A percentile compares a stretch with the other conserved stretches of the same genome.
Conservation (phyloP, 805 yeast species). For the Priceomyces carsonii region DNA sequence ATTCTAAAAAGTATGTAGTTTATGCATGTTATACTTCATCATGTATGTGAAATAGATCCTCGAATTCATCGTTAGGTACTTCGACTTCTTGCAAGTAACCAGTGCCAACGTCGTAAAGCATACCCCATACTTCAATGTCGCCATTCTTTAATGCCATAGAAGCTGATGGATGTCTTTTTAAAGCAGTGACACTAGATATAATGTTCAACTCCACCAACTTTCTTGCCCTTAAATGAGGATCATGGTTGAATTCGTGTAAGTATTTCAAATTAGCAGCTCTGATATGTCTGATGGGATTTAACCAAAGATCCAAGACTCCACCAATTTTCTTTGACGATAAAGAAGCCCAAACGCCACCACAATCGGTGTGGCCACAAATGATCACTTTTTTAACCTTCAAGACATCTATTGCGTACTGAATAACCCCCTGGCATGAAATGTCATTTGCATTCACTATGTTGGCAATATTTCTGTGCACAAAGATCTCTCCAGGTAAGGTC, state of each 20-base stretch:
- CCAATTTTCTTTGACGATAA: constrained; percentile 64
- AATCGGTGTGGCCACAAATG: constrained; percentile 92
- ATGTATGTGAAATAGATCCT: constrained; percentile 42
- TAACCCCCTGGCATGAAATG: constrained; percentile 69
- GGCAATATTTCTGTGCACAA: constrained; percentile 86
- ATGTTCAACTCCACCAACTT: constrained; percentile 77
- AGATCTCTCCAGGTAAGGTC: constrained; percentile 88
- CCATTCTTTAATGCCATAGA: constrained; percentile 61
- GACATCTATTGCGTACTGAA: constrained; percentile 86
- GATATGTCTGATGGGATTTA: constrained; percentile 65
- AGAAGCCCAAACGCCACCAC: constrained; percentile 90
- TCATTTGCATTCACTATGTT: constrained; percentile 74
- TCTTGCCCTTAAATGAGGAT: constrained; percentile 55
- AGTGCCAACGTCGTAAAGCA: constrained; percentile 79
- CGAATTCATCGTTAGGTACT: constrained; percentile 43
- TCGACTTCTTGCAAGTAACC: constrained; percentile 56
- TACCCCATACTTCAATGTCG: constrained; percentile 75
- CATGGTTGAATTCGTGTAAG: constrained; percentile 47
- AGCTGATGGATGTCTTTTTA: constrained; percentile 67
- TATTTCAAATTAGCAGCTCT: constrained; percentile 57
- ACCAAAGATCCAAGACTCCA: constrained; percentile 72
- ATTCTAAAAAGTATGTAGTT: background rate
- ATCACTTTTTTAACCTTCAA: constrained; percentile 78
- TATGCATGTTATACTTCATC: constrained; percentile 23
- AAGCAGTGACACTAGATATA: constrained; percentile 65